Evolutionary conservation across 2,329 filamentous ascomycete genomes (phyloP).

Genomic region (Geosmithia morbida): DNA sequence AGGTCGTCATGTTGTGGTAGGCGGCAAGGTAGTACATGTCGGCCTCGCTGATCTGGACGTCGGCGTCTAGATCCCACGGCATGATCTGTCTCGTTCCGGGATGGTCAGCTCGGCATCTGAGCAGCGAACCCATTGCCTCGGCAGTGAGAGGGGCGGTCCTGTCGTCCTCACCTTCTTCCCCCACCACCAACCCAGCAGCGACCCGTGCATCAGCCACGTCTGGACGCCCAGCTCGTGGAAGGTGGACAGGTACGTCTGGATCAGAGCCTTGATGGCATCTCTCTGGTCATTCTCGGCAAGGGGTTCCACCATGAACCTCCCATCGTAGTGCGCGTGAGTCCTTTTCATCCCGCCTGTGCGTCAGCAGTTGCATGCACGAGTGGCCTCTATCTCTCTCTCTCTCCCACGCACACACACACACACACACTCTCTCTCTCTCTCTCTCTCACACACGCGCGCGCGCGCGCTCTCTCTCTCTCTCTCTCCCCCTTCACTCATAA

Average conservation of each 20-base stretch:
- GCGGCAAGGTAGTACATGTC: conserved; percentile 53
- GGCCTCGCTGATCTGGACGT: conserved; percentile 55
- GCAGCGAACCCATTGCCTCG: too few species aligned
- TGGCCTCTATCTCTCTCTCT: not conserved
- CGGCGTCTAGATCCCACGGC: conserved; percentile 66
- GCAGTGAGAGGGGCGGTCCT: too few species aligned
- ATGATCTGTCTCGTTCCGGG: conserved; percentile 33
- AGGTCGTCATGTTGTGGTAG: conserved; percentile 46
- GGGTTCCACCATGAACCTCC: conserved; percentile 21
- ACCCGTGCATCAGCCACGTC: conserved; percentile 77
- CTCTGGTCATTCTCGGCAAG: conserved; percentile 40
- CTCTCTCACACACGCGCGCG: too few species aligned
- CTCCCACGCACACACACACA: too few species aligned
- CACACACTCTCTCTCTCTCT: not conserved
- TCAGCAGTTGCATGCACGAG: conserved; percentile 1
- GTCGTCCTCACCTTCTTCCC: conserved; percentile 38
- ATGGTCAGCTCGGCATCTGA: not conserved
- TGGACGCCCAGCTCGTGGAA: conserved; percentile 52
- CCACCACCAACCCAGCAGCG: conserved; percentile 82
- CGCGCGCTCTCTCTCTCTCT: not conserved
- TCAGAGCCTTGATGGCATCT: conserved; percentile 48
- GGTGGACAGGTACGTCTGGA: conserved; percentile 58
- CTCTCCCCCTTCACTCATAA: too few species aligned
- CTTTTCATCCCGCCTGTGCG: conserved; percentile 1
- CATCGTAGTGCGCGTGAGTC: conserved; percentile 17